Evolutionary conservation across 345 rosid genomes (phyloP).

Genomic region (Punica granatum): DNA sequence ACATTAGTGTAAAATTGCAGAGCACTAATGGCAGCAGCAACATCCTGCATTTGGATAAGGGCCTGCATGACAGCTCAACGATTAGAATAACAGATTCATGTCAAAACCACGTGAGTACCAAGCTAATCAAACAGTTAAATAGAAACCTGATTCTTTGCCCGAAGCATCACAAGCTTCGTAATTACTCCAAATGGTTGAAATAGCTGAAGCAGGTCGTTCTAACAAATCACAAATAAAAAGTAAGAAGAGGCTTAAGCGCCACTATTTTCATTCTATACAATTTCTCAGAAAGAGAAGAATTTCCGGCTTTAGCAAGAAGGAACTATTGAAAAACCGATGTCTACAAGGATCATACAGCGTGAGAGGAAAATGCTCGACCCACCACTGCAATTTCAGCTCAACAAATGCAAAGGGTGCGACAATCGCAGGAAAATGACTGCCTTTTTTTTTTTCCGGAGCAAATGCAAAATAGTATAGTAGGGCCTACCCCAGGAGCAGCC

Average conservation of each 20-base stretch:
- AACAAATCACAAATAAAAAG: constrained; percentile 13
- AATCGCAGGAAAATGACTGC: background rate
- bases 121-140: background rate
- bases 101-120: background rate
- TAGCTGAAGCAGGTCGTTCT: constrained; percentile 96
- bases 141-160: constrained; percentile 96
- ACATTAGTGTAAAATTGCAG: constrained; percentile 70
- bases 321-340: background rate
- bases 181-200: constrained; percentile 98
- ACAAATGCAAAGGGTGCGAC: too few species aligned
- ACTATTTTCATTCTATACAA: too few species aligned
- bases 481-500: background rate
- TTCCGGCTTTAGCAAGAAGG: too few species aligned
- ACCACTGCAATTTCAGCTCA: background rate
- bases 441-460: too few species aligned
- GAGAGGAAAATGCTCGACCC: background rate
- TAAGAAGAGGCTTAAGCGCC: constrained; percentile 5
- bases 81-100: background rate
- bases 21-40: constrained; percentile 78
- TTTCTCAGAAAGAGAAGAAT: too few species aligned
- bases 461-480: background rate
- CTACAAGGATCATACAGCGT: background rate
- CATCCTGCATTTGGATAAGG: constrained; percentile 97
- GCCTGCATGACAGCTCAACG: constrained; percentile 40
- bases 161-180: constrained; percentile 96